Base-by-base conservation (phyloP, 129 eudicot genomes). In the Smallanthus sonchifolius region DNA sequence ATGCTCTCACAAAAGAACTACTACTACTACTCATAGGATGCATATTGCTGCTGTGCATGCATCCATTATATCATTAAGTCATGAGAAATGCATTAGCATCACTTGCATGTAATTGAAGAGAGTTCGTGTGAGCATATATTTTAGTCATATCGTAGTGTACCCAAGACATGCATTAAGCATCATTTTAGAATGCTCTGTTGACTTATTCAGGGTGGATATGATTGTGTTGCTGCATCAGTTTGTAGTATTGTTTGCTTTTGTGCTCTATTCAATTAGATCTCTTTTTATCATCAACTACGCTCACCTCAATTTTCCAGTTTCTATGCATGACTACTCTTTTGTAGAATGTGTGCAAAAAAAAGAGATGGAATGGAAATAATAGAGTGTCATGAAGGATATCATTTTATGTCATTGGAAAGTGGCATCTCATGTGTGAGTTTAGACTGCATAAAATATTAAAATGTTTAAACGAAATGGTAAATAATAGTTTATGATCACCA, bases 21-120 rank as follows among this genome's bases (percentile, higher is more conserved):
- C 86, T 77, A 61, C 42, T 64, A 72, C 72, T 82, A 64, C 82
- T 75, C 84, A 91, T 91, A 88, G 92, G 97, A 83, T 86, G 96
- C 97, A 89, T 92, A 85, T 84, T 82, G 92, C 92, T 73, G 89
- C 85, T 66, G 86, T 75, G 86, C 96, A 87, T 83, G 93, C 97
- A 92, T 89, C 94, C 88, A 87, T 88, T 20, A 81, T 81, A 83
- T 87, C 87, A 83, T 83, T 83, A 79, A 88, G 84, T 84, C 95
- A 89, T 89, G 89, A 85, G 81, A 89, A 92, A 89, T 83, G 87
- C 96, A 89, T 92, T 81, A 82, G 86, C 94, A 92, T 87, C 86
- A 80, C 73, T 85, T 81, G 70, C 84, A 81, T 87, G 81, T 79
- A 75, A 83, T 39, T 81, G 87, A 79, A 75, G 83, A 75, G 82